Evolutionary conservation across 2,329 filamentous ascomycete genomes (phyloP).

Genomic region (Nemania serpens): DNA sequence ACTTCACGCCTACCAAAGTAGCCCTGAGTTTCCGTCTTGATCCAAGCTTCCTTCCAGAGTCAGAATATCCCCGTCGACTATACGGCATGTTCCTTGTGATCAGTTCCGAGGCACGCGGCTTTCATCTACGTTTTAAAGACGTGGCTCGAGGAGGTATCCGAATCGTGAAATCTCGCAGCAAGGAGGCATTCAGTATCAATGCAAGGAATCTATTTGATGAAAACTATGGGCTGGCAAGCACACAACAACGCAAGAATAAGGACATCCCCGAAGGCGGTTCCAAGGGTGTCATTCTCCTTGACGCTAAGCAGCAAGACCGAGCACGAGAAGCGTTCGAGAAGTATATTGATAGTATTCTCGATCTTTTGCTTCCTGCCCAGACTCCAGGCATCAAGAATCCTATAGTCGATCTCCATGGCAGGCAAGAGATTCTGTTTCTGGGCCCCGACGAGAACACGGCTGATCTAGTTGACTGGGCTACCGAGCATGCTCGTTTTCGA

Average conservation of each 20-base stretch:
- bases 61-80: conserved; percentile 90
- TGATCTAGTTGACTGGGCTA: conserved; percentile 98
- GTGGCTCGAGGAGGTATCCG: conserved; percentile 96
- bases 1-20: conserved; percentile 95
- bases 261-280: conserved; percentile 98
- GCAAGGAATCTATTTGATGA: conserved; percentile 96
- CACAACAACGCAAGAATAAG: conserved; percentile 99
- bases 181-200: conserved; percentile 95
- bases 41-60: conserved; percentile 82
- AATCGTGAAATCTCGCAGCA: conserved; percentile 96
- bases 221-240: conserved; percentile 98
- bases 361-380: conserved; percentile 84
- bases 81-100: conserved; percentile 99
- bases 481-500: conserved; percentile 83
- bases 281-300: conserved; percentile 95
- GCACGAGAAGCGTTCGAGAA: conserved; percentile 94
- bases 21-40: conserved; percentile 95
- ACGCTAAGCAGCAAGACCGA: conserved; percentile 93
- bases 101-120: conserved; percentile 93
- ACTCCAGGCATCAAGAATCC: conserved; percentile 99
- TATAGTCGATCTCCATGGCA: conserved; percentile 92
- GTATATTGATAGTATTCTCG: conserved; percentile 98
- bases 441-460: conserved; percentile 99
- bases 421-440: conserved; percentile 98
- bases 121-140: conserved; percentile 96